Conservation (phyloP, 805 yeast genomes). For the Cyberlindnera subsufficiens region DNA sequence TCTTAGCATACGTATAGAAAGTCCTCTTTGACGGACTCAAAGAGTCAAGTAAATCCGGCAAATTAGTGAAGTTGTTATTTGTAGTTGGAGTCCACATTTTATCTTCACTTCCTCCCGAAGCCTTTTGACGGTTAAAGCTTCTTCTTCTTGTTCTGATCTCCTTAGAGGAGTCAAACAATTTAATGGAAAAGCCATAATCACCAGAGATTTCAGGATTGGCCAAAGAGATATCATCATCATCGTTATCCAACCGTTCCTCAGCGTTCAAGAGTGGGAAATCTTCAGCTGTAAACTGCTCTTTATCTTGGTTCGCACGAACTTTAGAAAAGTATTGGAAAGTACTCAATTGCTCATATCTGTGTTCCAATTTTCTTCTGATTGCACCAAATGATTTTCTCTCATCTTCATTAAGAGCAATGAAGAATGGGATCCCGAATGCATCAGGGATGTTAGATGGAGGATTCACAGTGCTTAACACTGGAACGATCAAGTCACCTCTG, state of each 20-base stretch:
- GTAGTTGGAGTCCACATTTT: slow-evolving; percentile 40
- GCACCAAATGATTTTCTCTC: slow-evolving; percentile 53
- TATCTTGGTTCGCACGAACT: slow-evolving; percentile 14
- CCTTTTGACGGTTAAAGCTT: neutral
- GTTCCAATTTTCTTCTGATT: slow-evolving; percentile 53
- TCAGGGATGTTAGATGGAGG: slow-evolving; percentile 36
- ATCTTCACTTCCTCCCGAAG: slow-evolving; percentile 9
- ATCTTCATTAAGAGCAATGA: slow-evolving; percentile 47
- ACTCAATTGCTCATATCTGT: slow-evolving; percentile 40
- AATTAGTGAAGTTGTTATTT: slow-evolving; percentile 32
- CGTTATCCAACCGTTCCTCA: slow-evolving; percentile 23
- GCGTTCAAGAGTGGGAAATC: slow-evolving; percentile 32
- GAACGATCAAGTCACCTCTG: slow-evolving; percentile 49
- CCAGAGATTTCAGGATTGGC: slow-evolving; percentile 49
- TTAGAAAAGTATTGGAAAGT: slow-evolving; percentile 33
- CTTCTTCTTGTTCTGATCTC: slow-evolving; percentile 18
- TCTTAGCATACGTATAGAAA: slow-evolving; percentile 26
- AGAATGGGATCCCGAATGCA: slow-evolving; percentile 73
- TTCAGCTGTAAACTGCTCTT: slow-evolving; percentile 11
- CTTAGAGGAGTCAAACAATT: slow-evolving; percentile 28
- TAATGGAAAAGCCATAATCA: slow-evolving; percentile 43
- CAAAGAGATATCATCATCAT: slow-evolving; percentile 40
- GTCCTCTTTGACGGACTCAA: slow-evolving; percentile 23
- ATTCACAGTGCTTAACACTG: slow-evolving; percentile 46
- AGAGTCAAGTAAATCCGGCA: slow-evolving; percentile 32